Evolutionary conservation across 2,329 filamentous ascomycete species (phyloP).

Genomic region (Trichoderma arundinaceum): DNA sequence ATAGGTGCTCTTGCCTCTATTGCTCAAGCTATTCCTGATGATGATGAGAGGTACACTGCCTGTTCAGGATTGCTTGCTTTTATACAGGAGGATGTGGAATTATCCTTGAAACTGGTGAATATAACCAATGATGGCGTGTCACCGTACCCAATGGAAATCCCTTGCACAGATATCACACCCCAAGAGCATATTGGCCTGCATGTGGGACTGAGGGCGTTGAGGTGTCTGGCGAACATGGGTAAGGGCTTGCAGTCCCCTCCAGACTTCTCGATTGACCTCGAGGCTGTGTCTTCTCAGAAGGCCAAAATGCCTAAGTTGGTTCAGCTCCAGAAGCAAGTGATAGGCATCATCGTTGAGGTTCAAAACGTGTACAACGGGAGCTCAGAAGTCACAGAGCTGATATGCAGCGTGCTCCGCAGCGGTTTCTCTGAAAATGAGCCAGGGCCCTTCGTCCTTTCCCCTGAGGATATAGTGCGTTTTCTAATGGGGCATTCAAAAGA

Average conservation of each 20-base stretch:
- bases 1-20: conserved; percentile 76
- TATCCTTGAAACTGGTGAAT: conserved; percentile 37
- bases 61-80: conserved; percentile 65
- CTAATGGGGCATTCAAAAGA: conserved; percentile 63
- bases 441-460: conserved; percentile 77
- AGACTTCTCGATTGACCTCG: conserved; percentile 71
- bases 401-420: conserved; percentile 72
- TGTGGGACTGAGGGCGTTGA: conserved; percentile 61
- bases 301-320: conserved; percentile 31
- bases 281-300: conserved; percentile 49
- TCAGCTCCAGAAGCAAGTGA: conserved; percentile 53
- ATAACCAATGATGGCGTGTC: conserved; percentile 15
- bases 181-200: conserved; percentile 55
- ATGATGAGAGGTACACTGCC: conserved; percentile 58
- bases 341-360: conserved; percentile 54
- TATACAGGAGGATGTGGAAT: conserved; percentile 61
- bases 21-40: conserved; percentile 70
- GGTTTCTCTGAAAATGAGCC: conserved; percentile 77
- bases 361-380: conserved; percentile 61
- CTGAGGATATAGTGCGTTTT: conserved; percentile 68
- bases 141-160: conserved; percentile 23
- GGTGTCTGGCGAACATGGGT: conserved; percentile 72
- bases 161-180: conserved; percentile 42
- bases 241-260: conserved; percentile 72
- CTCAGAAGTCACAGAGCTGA: conserved; percentile 72